These are phyloP conservation scores for Arctium lappa DNA, from an alignment of 129 eudicot genomes.

Conservation along the genomic window DNA sequence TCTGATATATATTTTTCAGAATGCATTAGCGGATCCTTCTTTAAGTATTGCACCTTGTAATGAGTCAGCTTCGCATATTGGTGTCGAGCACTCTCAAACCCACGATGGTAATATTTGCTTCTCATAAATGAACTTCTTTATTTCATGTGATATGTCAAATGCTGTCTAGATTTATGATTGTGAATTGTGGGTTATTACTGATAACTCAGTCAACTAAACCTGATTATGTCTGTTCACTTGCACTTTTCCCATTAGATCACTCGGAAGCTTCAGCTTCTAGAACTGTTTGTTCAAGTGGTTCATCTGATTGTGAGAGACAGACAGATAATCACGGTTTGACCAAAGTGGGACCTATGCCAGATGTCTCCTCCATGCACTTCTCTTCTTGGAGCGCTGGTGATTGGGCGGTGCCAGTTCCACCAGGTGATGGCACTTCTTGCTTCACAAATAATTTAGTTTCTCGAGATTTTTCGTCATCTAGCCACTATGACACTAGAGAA, in stretches of 20 bases:
- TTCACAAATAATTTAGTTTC: constrained; percentile 1
- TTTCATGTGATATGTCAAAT: neutral
- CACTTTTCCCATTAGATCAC: constrained; percentile 32
- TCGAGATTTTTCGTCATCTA: constrained; percentile 28
- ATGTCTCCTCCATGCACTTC: constrained; percentile 35
- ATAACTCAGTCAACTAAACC: constrained; percentile 3
- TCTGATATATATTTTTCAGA: constrained; percentile 34
- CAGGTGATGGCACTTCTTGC: neutral
- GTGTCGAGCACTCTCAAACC: constrained; percentile 7
- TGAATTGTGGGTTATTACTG: neutral
- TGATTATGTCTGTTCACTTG: constrained; percentile 18
- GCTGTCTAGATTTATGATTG: constrained; percentile 2
- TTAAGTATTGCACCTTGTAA: constrained; percentile 19
- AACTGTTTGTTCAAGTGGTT: constrained; percentile 46
- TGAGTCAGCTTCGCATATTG: constrained; percentile 30
- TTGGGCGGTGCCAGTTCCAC: constrained; percentile 31
- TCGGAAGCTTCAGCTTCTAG: constrained; percentile 49
- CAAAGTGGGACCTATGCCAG: constrained; percentile 35
- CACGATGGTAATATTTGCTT: constrained; percentile 8
- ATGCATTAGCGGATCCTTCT: constrained; percentile 30
- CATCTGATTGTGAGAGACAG: constrained; percentile 47
- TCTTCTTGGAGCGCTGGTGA: constrained; percentile 31
- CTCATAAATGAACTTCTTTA: constrained; percentile 4
- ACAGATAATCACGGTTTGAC: constrained; percentile 23
- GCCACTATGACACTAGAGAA: constrained; percentile 24